Percentiles rank a stretch among this genome's conserved stretches.
phyloP scores from a whole-genome alignment of 2,329 filamentous ascomycete genomes.

The Venturia nashicola region DNA sequence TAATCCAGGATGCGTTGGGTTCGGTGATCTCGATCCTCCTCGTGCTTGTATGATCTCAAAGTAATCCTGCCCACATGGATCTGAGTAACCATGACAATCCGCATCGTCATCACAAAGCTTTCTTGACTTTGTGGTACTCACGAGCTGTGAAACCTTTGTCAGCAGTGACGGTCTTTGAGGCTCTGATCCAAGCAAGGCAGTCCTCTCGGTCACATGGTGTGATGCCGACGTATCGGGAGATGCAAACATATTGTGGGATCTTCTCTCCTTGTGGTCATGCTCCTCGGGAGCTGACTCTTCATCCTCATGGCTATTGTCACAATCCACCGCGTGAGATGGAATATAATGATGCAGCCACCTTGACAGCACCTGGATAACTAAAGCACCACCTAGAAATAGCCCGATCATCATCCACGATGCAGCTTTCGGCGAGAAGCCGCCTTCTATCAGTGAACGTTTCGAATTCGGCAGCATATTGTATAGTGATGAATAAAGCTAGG shows the following conservation, averaged over 20 bases:
- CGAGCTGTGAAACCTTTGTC: constrained; percentile 34
- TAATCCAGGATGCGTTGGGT: background rate
- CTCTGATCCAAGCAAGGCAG: background rate
- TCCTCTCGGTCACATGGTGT: background rate
- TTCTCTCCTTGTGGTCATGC: constrained; percentile 16
- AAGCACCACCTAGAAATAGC: constrained; percentile 58
- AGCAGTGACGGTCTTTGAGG: constrained; percentile 27
- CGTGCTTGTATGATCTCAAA: constrained; percentile 33
- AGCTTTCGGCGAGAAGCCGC: constrained; percentile 50
- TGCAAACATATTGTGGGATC: background rate
- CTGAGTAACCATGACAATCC: constrained; percentile 49
- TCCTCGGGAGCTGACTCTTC: constrained; percentile 23
- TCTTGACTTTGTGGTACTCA: constrained; percentile 31
- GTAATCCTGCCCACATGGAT: constrained; percentile 49
- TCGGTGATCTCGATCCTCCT: background rate
- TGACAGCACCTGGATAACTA: constrained; percentile 65
- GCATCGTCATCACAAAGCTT: constrained; percentile 43
- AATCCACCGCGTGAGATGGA: constrained; percentile 70
- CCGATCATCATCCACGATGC: constrained; percentile 59
- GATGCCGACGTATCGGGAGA: background rate
- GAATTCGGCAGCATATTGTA: constrained; percentile 90
- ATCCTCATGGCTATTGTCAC: constrained; percentile 60
- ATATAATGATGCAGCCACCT: constrained; percentile 60
- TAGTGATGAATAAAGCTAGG: constrained; percentile 75
- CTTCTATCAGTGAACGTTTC: constrained; percentile 61